Base-by-base conservation (phyloP, 176 grass and related monocot species). In the Eleusine indica region DNA sequence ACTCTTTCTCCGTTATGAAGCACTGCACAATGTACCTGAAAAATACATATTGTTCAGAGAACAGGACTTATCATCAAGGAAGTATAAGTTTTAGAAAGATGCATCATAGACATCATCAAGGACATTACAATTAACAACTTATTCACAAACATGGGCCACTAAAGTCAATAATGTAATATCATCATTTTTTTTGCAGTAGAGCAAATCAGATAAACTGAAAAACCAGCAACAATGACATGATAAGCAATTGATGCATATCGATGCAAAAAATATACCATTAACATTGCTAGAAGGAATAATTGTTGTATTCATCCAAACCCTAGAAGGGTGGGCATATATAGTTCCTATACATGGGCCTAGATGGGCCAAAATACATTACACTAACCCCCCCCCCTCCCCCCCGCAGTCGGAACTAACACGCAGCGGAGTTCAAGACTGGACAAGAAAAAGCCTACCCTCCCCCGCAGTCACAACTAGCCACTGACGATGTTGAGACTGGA, bases 1-100 rank as follows among this genome's bases (percentile, higher is more conserved):
- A 98, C 95, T 83, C 83, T 91, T 78, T 98, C 95, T 41, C 95
- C 92, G 47, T 88, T 95, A 83, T 98, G 92, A 82, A 98, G 92
- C 47, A 95, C 80, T 0, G 95, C 95, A 78, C 91, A 87, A 75
- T 98, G 95, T 81, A 98, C 95, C 92, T 98, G 42, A 49, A 82
- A 89, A 84, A 81, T 35, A 86, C 40, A 38, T 57, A 85, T 4
- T 53, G 19, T 35, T 35, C 32, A 35, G 32, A 35, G 32, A 35
- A 0, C 32, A 35, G 32, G 2, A 35, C 32, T 35, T 35, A 35
- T 32, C 29, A n/a, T 32, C 40, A 32, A 84, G 41, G 41, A 61
- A 61, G 6, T 60, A 22, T 9, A 60, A 60, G 58, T 25, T 28
- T 58, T 58, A 58, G 7, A 58, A 57, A n/a, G 0, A 21, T 64